Evolutionary conservation across 2,329 filamentous ascomycete genomes (phyloP), one percentile per base, ranked within the genome.

Genomic region (Aspergillus clavatus): DNA sequence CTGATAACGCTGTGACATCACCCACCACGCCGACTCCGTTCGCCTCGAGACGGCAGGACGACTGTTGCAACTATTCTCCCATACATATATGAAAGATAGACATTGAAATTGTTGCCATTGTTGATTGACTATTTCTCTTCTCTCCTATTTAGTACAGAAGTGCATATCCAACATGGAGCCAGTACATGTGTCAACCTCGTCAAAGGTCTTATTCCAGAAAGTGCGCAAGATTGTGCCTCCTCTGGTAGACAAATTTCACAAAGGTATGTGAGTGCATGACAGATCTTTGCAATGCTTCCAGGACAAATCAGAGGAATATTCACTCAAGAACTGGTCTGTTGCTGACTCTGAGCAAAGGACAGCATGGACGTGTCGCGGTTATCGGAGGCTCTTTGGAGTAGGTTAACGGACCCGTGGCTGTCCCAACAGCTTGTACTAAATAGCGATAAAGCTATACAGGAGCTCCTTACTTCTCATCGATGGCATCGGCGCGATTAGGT

Each of bases 401-500:
- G 29, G 58, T 48, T 27, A 16, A 18, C 18, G 18, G 31, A 24
- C 4, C 23, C n/a, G n/a, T n/a, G n/a, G n/a, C 22, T 52, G 42
- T 27, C 42, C 18, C 8, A 2, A 35, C 22, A 37, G 18, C 44
- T 38, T 22, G 24, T 29, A 24, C 45, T 58, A 49, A 46, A 54
- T 21, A 39, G 7, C 23, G 14, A 24, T 51, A 19, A 48, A 76
- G 73, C 70, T 98, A 97, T 67, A 96, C 93, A 1, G 93, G 93
- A 28, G 93, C 93, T 47, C 93, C 93, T 10, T 98, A 95, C 72
- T 98, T 98, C 72, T 96, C 91, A 16, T 90, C 91, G 53, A 96
- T 96, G 83, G 93, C 93, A 10, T 95, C 89, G 54, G 93, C 93
- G 38, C 82, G 86, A 60, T 72, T 97, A 46, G 93, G 91, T 68